Evolutionary conservation across 768 basidiomycete species (phyloP).

Genomic region (Lentinula sp.): DNA sequence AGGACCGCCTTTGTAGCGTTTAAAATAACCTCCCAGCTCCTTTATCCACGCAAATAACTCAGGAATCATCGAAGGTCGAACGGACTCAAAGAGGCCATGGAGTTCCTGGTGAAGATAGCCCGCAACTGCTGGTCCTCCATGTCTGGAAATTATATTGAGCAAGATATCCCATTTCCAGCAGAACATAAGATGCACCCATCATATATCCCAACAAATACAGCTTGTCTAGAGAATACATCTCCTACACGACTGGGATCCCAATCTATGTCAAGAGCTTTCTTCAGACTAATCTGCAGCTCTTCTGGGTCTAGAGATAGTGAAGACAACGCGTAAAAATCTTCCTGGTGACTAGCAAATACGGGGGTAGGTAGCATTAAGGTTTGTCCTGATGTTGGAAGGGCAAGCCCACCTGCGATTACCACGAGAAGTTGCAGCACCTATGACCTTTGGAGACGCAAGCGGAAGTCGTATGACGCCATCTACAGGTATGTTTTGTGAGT

Average conservation of each 20-base stretch:
- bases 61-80: conserved; percentile 62
- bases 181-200: conserved; percentile 61
- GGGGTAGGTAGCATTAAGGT: not conserved
- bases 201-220: conserved; percentile 84
- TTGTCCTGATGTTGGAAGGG: not conserved
- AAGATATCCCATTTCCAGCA: not conserved
- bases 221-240: conserved; percentile 62
- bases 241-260: conserved; percentile 64
- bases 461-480: conserved; percentile 66
- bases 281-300: conserved; percentile 62
- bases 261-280: conserved; percentile 53
- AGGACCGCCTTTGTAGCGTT: conserved; percentile 78
- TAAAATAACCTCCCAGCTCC: conserved; percentile 86
- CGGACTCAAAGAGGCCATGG: conserved; percentile 79
- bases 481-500: conserved; percentile 14
- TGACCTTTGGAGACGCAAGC: conserved; percentile 68
- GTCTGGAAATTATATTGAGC: conserved; percentile 39
- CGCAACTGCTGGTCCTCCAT: conserved; percentile 88
- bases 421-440: conserved; percentile 69
- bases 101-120: conserved; percentile 81
- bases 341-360: conserved; percentile 62
- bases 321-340: conserved; percentile 78
- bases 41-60: conserved; percentile 74
- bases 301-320: conserved; percentile 70
- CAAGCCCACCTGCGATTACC: conserved; percentile 60